phyloP scores from a whole-genome alignment of 208 protist species.

The Leishmania martiniquensis region DNA sequence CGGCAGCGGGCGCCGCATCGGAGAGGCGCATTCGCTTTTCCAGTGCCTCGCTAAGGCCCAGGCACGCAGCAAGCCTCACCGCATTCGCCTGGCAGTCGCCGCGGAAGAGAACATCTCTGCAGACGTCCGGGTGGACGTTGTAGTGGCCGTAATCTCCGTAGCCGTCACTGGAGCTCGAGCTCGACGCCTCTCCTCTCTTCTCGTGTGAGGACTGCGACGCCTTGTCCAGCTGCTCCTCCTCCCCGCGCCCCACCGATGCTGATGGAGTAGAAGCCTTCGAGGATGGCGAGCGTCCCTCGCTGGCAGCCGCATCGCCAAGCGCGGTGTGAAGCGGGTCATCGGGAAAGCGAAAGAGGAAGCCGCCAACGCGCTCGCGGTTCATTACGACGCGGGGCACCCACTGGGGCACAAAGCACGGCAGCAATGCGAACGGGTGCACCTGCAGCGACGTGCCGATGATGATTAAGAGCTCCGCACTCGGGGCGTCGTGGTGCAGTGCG shows the following conservation, averaged over 20 bases:
- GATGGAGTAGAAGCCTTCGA: neutral
- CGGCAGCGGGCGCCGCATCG: neutral
- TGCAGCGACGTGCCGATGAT: constrained; percentile 96
- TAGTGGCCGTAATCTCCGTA: constrained; percentile 50
- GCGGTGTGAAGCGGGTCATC: constrained; percentile 28
- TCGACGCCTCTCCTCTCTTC: neutral
- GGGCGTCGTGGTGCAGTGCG: constrained; percentile 66
- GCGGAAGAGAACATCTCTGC: constrained; percentile 73
- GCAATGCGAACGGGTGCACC: constrained; percentile 93
- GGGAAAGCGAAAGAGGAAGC: constrained; percentile 72
- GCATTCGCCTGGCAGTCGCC: constrained; percentile 82
- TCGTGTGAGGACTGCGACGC: neutral
- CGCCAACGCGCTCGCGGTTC: constrained; percentile 85
- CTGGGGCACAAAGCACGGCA: constrained; percentile 60
- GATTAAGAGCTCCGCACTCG: constrained; percentile 87
- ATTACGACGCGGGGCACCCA: constrained; percentile 91
- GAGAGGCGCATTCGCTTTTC: neutral
- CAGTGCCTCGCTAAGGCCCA: constrained; percentile 54
- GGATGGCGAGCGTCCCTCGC: neutral
- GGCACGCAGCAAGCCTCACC: constrained; percentile 37
- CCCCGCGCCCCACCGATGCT: neutral
- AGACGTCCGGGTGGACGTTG: constrained; percentile 22
- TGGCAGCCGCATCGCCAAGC: neutral
- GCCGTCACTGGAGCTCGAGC: constrained; percentile 59
- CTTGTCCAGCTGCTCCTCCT: no score